Evolutionary conservation across 2,329 filamentous ascomycete genomes (phyloP).

Genomic region (Fusarium caatingaense): DNA sequence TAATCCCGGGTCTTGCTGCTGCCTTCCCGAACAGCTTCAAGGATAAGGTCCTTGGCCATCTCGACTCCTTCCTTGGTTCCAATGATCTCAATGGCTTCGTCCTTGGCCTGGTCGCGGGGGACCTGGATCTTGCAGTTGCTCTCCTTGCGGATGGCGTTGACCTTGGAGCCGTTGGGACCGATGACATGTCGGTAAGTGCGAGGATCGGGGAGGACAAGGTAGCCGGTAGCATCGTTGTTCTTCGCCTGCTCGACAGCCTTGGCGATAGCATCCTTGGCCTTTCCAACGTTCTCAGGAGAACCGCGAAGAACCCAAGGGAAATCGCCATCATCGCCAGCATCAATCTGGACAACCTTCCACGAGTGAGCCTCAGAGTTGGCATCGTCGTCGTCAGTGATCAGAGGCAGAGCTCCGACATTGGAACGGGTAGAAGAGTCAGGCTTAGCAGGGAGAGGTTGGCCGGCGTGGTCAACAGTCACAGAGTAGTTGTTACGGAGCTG

Average conservation of each 20-base stretch:
- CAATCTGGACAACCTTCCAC: slow-evolving; percentile 81
- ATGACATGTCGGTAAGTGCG: slow-evolving; percentile 91
- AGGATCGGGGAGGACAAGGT: slow-evolving; percentile 89
- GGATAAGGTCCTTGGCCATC: slow-evolving; percentile 86
- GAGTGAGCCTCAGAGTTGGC: slow-evolving; percentile 75
- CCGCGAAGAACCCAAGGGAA: slow-evolving; percentile 94
- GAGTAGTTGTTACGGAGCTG: slow-evolving; percentile 85
- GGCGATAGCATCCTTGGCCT: slow-evolving; percentile 80
- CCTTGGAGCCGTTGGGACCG: slow-evolving; percentile 87
- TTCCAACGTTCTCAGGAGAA: slow-evolving; percentile 79
- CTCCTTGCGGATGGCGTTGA: slow-evolving; percentile 91
- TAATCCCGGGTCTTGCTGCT: slow-evolving; percentile 51
- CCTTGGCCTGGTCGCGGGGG: slow-evolving; percentile 78
- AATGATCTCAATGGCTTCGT: slow-evolving; percentile 90
- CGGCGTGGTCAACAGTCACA: slow-evolving; percentile 91
- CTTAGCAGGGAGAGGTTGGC: slow-evolving; percentile 79
- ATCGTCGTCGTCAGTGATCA: slow-evolving; percentile 89
- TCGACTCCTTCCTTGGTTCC: slow-evolving; percentile 85
- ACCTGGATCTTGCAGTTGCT: slow-evolving; percentile 96
- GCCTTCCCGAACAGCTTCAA: slow-evolving; percentile 81
- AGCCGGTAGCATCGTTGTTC: slow-evolving; percentile 80
- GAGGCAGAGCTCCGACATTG: slow-evolving; percentile 75
- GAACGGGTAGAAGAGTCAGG: slow-evolving; percentile 66
- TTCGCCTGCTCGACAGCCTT: slow-evolving; percentile 77
- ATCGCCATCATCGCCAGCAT: slow-evolving; percentile 71